Conservation (phyloP, 768 basidiomycete species). For the Agaricus sinodeliciosus region DNA sequence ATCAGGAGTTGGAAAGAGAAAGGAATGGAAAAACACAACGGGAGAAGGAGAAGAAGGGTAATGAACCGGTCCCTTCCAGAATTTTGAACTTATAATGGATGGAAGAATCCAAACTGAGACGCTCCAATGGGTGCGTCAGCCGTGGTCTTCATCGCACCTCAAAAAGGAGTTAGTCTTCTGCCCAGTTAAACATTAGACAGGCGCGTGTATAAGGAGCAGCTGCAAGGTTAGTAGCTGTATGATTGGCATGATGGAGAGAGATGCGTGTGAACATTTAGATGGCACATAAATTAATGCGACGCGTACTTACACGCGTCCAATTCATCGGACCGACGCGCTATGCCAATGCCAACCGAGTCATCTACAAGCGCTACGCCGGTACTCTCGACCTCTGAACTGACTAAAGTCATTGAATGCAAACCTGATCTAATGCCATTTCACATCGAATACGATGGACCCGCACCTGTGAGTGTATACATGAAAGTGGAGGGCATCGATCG, state of each 20-base stretch:
- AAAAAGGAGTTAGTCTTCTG: background rate
- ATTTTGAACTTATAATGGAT: background rate
- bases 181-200: no score
- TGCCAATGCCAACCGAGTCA: background rate
- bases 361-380: background rate
- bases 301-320: background rate
- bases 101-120: background rate
- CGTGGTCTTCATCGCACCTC: background rate
- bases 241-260: no score
- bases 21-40: background rate
- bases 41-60: background rate
- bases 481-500: conserved; percentile 12
- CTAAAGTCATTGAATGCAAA: conserved; percentile 23
- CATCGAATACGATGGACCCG: conserved; percentile 62
- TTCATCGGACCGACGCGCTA: background rate
- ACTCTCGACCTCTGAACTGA: conserved; percentile 3
- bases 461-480: conserved; percentile 72
- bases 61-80: background rate
- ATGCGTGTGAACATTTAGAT: no score
- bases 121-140: background rate
- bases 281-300: no score
- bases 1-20: background rate
- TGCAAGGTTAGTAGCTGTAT: no score
- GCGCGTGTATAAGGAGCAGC: no score
- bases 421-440: conserved; percentile 84